phyloP scores from a whole-genome alignment of 176 grass and related monocot genomes.

The Raddia guianensis region DNA sequence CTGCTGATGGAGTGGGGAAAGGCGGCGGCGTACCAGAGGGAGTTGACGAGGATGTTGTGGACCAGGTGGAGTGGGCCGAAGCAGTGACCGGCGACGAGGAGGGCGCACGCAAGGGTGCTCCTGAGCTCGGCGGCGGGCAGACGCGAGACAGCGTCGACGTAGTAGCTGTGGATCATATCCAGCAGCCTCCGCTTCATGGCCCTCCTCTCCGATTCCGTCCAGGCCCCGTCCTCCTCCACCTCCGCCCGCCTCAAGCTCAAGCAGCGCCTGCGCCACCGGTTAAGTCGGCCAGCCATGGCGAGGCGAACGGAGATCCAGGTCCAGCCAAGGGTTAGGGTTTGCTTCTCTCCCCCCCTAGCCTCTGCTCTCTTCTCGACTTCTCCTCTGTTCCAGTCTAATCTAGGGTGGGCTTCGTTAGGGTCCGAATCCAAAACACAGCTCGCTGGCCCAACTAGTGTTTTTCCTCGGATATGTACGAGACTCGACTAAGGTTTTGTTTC shows the following conservation, averaged over 20 bases:
- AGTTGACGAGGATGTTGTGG: conserved; percentile 21
- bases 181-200: not conserved
- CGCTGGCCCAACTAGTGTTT: no score
- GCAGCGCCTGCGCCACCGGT: no score
- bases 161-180: not conserved
- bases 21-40: not conserved
- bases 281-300: no score
- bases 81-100: conserved; percentile 23
- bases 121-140: conserved; percentile 17
- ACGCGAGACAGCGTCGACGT: not conserved
- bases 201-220: not conserved
- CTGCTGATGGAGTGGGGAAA: not conserved
- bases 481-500: no score
- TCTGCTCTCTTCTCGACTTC: no score
- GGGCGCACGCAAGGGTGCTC: not conserved
- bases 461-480: no score
- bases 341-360: no score
- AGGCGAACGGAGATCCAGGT: no score
- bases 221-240: not conserved
- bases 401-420: no score
- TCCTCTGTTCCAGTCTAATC: no score
- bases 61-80: conserved; percentile 20
- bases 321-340: no score
- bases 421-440: no score
- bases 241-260: not conserved